Percentiles rank a stretch among this genome's conserved stretches.
Conservation (phyloP, 805 yeast genomes). For the Lipomyces mesembrius region DNA sequence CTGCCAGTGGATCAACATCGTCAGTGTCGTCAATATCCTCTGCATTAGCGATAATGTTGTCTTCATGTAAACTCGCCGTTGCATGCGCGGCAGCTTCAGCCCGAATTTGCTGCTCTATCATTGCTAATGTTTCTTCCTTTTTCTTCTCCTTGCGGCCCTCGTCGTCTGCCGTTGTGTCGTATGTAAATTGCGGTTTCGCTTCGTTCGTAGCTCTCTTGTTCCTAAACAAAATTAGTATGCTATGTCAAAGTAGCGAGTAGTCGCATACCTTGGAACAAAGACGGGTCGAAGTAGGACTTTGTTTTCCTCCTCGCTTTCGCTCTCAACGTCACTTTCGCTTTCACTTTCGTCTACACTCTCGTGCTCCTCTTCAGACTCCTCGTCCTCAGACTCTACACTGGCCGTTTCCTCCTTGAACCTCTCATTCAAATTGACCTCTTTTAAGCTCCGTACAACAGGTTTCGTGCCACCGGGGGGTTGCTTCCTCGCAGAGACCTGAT, state of each 20-base stretch:
- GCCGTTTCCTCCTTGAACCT: slow-evolving; percentile 10
- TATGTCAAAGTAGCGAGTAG: neutral
- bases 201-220: slow-evolving; percentile 25
- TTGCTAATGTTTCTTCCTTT: slow-evolving; percentile 38
- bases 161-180: slow-evolving; percentile 10
- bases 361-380: neutral
- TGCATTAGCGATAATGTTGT: slow-evolving; percentile 41
- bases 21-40: slow-evolving; percentile 63
- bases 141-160: slow-evolving; percentile 8
- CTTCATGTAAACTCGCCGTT: slow-evolving; percentile 32
- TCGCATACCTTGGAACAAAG: slow-evolving; percentile 41
- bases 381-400: neutral
- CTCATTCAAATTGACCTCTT: slow-evolving; percentile 8
- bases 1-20: slow-evolving; percentile 57
- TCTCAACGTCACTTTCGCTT: slow-evolving; percentile 7
- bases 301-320: slow-evolving; percentile 35
- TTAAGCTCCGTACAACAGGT: slow-evolving; percentile 10
- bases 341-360: slow-evolving; percentile 11
- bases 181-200: slow-evolving; percentile 11
- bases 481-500: neutral
- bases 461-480: neutral
- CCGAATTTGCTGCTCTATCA: slow-evolving; percentile 42
- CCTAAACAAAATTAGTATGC: slow-evolving; percentile 12
- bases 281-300: slow-evolving; percentile 43
- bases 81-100: slow-evolving; percentile 40